These are phyloP conservation scores for Chionographis japonica DNA, from an alignment of 106 monocot genomes.

Conservation along the genomic window DNA sequence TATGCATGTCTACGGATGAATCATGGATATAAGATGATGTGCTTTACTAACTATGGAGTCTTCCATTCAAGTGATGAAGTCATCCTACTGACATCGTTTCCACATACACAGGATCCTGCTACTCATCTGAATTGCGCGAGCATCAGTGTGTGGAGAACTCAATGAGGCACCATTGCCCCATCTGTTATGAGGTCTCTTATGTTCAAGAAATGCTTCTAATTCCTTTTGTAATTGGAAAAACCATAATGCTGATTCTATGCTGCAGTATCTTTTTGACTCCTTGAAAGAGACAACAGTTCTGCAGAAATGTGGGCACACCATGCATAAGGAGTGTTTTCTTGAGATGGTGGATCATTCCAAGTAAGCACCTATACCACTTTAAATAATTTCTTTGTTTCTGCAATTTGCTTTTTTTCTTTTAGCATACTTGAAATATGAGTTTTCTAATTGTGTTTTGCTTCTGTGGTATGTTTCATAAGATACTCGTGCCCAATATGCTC, in stretches of 20 bases:
- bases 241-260: slow-evolving; percentile 3
- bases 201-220: not conserved
- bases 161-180: slow-evolving; percentile 82
- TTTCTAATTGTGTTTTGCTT: not conserved
- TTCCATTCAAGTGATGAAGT: too few relatives aligned
- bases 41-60: too few relatives aligned
- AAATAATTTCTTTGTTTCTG: slow-evolving; percentile 1
- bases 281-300: slow-evolving; percentile 59
- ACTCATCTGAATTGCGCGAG: slow-evolving; percentile 41
- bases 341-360: slow-evolving; percentile 56
- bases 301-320: slow-evolving; percentile 62
- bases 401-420: not conserved
- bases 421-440: not conserved
- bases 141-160: slow-evolving; percentile 92
- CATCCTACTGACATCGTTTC: not conserved
- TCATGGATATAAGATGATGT: too few relatives aligned
- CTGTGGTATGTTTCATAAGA: slow-evolving; percentile 13
- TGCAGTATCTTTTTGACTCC: slow-evolving; percentile 93
- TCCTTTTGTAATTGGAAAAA: not conserved
- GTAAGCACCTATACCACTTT: slow-evolving; percentile 25
- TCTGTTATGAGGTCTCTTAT: slow-evolving; percentile 72
- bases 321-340: slow-evolving; percentile 49
- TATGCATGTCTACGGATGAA: too few relatives aligned
- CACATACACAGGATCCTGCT: slow-evolving; percentile 67
- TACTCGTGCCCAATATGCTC: slow-evolving; percentile 61